A percentile compares a stretch with the other conserved stretches of the same genome.
Evolutionary conservation across 148 eudicot species (phyloP).

Genomic region (Rhododendron molle): DNA sequence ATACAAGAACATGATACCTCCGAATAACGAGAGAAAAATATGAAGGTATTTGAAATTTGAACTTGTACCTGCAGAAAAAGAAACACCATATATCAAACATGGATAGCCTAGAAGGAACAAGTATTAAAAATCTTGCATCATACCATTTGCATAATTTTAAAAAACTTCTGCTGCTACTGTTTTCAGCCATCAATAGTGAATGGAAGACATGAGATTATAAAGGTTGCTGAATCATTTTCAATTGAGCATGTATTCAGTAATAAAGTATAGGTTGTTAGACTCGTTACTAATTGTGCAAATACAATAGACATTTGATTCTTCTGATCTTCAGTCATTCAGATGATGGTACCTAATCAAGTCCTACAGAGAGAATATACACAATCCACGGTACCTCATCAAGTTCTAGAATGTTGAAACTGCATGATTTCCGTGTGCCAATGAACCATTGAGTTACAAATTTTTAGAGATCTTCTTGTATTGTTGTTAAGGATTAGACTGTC

Average conservation of each 20-base stretch:
- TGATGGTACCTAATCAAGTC: not conserved
- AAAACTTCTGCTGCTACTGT: not conserved
- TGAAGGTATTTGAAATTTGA: conserved; percentile 91
- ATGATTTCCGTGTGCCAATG: not conserved
- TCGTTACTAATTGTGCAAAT: too few relatives aligned
- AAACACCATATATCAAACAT: not conserved
- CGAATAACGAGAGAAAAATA: conserved; percentile 90
- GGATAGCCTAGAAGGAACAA: not conserved
- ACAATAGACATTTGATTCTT: not conserved
- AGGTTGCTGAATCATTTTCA: not conserved
- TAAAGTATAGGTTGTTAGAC: not conserved
- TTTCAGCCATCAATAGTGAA: not conserved
- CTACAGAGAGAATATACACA: not conserved
- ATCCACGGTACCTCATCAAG: not conserved
- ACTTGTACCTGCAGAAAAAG: conserved; percentile 69
- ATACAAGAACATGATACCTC: conserved; percentile 42
- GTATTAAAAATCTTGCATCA: not conserved
- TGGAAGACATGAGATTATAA: not conserved
- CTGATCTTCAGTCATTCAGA: not conserved
- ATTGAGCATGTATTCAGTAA: not conserved
- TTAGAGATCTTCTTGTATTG: not conserved
- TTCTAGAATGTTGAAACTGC: not conserved
- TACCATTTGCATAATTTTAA: not conserved
- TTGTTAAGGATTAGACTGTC: conserved; percentile 2
- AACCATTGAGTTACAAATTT: not conserved